These are phyloP conservation scores for Penicillium flavigenum DNA, from an alignment of 495 filamentous ascomycete genomes.

Conservation along the genomic window DNA sequence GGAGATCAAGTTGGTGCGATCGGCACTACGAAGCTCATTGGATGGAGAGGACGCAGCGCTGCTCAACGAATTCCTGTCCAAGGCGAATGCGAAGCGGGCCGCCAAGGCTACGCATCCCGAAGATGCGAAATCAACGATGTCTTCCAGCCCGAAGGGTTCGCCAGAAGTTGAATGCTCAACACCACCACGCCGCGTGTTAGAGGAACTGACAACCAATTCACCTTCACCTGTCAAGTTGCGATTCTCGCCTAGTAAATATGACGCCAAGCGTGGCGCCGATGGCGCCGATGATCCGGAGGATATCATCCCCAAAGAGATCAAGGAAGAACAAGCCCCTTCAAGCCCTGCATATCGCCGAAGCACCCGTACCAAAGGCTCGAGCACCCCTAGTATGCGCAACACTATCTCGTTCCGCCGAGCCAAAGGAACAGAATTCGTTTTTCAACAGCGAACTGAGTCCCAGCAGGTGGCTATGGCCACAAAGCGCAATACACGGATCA, in stretches of 20 bases:
- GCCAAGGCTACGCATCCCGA: slow-evolving; percentile 42
- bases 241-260: slow-evolving; percentile 33
- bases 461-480: slow-evolving; percentile 57
- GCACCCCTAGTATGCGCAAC: slow-evolving; percentile 40
- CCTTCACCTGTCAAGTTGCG: slow-evolving; percentile 47
- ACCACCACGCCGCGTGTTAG: slow-evolving; percentile 49
- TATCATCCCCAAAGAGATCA: slow-evolving; percentile 19
- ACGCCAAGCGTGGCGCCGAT: slow-evolving; percentile 9
- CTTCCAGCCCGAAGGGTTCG: slow-evolving; percentile 22
- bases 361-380: slow-evolving; percentile 36
- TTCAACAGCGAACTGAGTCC: slow-evolving; percentile 56
- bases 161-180: slow-evolving; percentile 34
- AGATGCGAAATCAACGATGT: slow-evolving; percentile 20
- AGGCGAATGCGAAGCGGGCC: slow-evolving; percentile 59
- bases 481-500: slow-evolving; percentile 56
- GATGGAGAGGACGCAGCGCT: slow-evolving; percentile 58
- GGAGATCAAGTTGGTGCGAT: slow-evolving; percentile 41
- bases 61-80: slow-evolving; percentile 60
- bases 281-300: slow-evolving; percentile 19
- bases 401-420: slow-evolving; percentile 55
- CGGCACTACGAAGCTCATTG: slow-evolving; percentile 45
- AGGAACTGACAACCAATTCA: slow-evolving; percentile 55
- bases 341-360: slow-evolving; percentile 45
- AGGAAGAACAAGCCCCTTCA: slow-evolving; percentile 25
- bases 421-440: slow-evolving; percentile 55